Conservation (phyloP, 257 asterid species). For the Handroanthus guayacan region DNA sequence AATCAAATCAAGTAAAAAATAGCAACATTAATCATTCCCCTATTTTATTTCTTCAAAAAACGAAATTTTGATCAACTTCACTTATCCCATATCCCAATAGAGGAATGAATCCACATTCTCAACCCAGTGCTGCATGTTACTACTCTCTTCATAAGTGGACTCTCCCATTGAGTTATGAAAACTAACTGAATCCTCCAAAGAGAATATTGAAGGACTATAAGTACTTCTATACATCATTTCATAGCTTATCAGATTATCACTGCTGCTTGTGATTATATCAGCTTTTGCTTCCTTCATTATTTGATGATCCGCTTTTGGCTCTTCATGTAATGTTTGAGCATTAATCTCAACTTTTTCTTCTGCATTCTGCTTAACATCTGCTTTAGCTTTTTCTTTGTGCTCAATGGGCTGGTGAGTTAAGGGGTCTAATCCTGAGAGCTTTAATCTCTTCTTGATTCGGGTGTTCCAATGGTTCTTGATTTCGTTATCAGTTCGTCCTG, state of each 20-base stretch:
- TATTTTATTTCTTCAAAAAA: slow-evolving; percentile 12
- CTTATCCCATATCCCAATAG: slow-evolving; percentile 53
- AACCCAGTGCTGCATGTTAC: slow-evolving; percentile 32
- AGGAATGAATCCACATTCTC: slow-evolving; percentile 52
- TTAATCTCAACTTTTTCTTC: neutral
- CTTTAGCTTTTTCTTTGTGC: slow-evolving; percentile 12
- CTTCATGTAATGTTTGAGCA: too few relatives aligned
- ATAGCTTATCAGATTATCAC: slow-evolving; percentile 9
- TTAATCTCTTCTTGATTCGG: slow-evolving; percentile 70
- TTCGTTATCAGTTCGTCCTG: slow-evolving; percentile 76
- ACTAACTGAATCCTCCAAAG: slow-evolving; percentile 46
- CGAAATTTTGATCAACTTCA: slow-evolving; percentile 43
- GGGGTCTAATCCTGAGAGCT: slow-evolving; percentile 55
- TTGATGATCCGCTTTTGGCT: too few relatives aligned
- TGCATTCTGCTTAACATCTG: slow-evolving; percentile 5
- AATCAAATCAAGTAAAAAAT: neutral
- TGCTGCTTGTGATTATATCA: slow-evolving; percentile 14
- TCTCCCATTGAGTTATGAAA: slow-evolving; percentile 31
- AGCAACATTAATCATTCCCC: neutral
- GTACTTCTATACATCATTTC: slow-evolving; percentile 35
- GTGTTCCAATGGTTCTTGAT: slow-evolving; percentile 82
- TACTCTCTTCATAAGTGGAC: slow-evolving; percentile 26
- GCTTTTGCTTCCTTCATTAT: neutral
- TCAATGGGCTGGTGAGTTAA: slow-evolving; percentile 50
- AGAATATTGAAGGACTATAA: slow-evolving; percentile 40